Evolutionary conservation across 2,329 filamentous ascomycete genomes (phyloP).

Genomic region (Orbilia javanica): DNA sequence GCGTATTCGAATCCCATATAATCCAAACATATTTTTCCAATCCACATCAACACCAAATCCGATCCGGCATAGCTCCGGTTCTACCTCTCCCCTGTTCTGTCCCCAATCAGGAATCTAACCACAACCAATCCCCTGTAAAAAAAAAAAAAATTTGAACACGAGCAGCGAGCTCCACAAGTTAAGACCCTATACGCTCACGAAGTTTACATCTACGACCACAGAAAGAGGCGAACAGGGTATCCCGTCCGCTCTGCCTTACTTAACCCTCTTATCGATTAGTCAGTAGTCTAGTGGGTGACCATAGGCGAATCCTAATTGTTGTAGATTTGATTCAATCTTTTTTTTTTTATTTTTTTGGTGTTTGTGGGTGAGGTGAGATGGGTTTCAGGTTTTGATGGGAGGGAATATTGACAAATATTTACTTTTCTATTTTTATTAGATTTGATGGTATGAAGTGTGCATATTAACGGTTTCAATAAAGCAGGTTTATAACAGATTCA

Average conservation of each 20-base stretch:
- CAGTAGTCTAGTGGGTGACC: conserved; percentile 31
- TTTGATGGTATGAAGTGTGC: too few relatives aligned
- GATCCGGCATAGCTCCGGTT: too few relatives aligned
- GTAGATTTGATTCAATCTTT: conserved; percentile 17
- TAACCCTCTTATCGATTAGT: conserved; percentile 39
- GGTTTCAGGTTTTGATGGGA: too few relatives aligned
- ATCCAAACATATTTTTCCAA: too few relatives aligned
- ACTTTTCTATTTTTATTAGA: too few relatives aligned
- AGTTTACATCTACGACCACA: conserved; percentile 12
- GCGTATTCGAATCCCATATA: too few relatives aligned
- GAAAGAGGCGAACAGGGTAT: conserved; percentile 23
- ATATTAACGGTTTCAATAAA: too few relatives aligned
- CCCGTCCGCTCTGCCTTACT: conserved; percentile 17
- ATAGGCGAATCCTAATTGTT: conserved; percentile 14
- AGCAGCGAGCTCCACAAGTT: background rate
- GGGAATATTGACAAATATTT: too few relatives aligned
- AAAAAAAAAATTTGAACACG: background rate
- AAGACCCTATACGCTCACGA: background rate
- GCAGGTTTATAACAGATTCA: too few relatives aligned
- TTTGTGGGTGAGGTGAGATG: background rate
- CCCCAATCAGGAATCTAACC: background rate
- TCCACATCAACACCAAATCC: too few relatives aligned
- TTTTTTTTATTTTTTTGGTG: background rate
- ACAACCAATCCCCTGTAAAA: background rate
- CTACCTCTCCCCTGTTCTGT: background rate